Base-by-base conservation (phyloP, 1,284 basidiomycete genomes). In the Caloboletus firmus region DNA sequence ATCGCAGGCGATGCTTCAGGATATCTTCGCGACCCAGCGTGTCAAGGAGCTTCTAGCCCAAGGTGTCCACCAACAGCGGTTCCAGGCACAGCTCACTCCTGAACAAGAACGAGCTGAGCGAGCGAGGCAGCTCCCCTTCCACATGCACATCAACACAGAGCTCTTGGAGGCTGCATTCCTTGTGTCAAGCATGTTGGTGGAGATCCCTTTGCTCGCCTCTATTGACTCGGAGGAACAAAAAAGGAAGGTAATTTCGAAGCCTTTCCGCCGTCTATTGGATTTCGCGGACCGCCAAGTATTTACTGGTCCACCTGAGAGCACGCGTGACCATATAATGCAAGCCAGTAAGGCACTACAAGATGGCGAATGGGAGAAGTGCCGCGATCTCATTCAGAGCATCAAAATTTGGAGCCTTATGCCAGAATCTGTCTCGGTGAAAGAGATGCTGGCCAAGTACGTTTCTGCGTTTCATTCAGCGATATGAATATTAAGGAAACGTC, bases 111-210 rank as follows among this genome's bases (percentile, higher is more conserved):
- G 95, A 70, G 87, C 95, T 8, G 97, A 99, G 73, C 92, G 95
- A 64, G 91, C 95, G 63, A 84, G 96, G 44, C 93, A 98, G 67
- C 80, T 99, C 24, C 97, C 97, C 32, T 99, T 99, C 89, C 97
- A 99, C 75, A 93, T 99, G 91, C 97, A 99, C 77, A 96, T 99
- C 76, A 99, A 99, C 77, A 93, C 97, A 15, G 97, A 99, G 74
- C 79, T 99, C 28, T 80, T 99, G 58, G 97, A 99, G 74, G 95
- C 95, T 41, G 95, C 94, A 9, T 99, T 98, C 81, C 80, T 99
- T 41, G 94, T 97, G 37, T 96, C 93, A 18, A 97, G 93, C 74
- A 99, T 99, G 97, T 82, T 99, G 40, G 89, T 98, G 49, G 97
- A 99, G 76, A 95, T 99, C 24, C 97, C 97, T 8, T 77, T 98